Base-by-base conservation (phyloP, 1,284 basidiomycete genomes). In the Puccinia triticina region DNA sequence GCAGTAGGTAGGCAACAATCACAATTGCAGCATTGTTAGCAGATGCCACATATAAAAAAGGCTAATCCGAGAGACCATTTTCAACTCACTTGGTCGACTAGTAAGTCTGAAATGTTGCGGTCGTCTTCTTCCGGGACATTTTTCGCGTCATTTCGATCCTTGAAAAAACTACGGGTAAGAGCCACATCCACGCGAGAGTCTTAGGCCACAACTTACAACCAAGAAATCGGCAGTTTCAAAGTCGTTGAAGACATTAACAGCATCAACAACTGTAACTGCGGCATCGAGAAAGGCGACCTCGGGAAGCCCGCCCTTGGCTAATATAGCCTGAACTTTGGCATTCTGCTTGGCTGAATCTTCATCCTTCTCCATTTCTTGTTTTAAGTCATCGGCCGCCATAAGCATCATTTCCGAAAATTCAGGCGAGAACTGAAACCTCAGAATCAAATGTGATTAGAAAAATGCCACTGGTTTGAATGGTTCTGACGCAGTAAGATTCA, bases 211-310 rank as follows among this genome's bases (percentile, higher is more conserved):
- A 23, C 88, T 85, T 84, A 89, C 88, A 1, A 88, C 86, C 71
- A 89, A 84, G 84, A 89, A 89, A 83, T 89, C 88, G 50, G 87
- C 86, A 0, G 88, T 89, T 64, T 88, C 85, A 83, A 88, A 88
- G 84, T 88, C 87, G 76, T 86, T 85, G 82, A 89, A 85, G 71
- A 89, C 86, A 77, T 85, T 87, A 10, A 84, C 59, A 0, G 83
- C 84, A 79, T 88, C 87, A 66, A 88, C 86, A 43, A 88, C 84
- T 1, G 86, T 86, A 5, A 88, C 88, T 80, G 86, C 87, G 2
- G 85, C 86, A 83, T 86, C 85, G 37, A 86, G 84, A 11, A 85
- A 81, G 4, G 85, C 55, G 40, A 89, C 84, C 12, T 87, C 86
- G 8, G 86, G 85, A 2, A 89, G 84, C 10, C 89, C 89, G 23